These are phyloP conservation scores for Diplodia mutila DNA, from an alignment of 2,329 filamentous ascomycete species.

Conservation along the genomic window DNA sequence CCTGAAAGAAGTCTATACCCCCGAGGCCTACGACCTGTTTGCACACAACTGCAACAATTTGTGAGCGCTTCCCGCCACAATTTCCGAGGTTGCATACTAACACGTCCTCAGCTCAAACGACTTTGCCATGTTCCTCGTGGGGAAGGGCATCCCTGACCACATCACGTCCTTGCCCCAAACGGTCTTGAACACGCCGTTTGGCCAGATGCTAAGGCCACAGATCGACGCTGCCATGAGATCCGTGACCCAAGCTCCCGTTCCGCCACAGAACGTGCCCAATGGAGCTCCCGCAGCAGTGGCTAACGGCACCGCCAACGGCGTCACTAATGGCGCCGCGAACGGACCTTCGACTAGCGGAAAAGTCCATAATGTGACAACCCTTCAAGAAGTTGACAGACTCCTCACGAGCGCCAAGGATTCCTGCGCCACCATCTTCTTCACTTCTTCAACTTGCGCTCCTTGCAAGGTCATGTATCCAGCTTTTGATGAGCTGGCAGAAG, in stretches of 20 bases:
- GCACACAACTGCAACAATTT: slow-evolving; percentile 98
- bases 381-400: slow-evolving; percentile 63
- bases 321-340: not conserved
- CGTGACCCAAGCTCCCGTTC: slow-evolving; percentile 62
- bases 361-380: slow-evolving; percentile 65
- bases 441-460: slow-evolving; percentile 81
- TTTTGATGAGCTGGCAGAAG: slow-evolving; percentile 78
- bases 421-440: slow-evolving; percentile 88
- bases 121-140: slow-evolving; percentile 84
- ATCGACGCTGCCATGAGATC: slow-evolving; percentile 67
- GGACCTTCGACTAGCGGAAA: slow-evolving; percentile 31
- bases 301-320: slow-evolving; percentile 31
- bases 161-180: slow-evolving; percentile 84
- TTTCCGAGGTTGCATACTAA: not conserved
- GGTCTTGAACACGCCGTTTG: slow-evolving; percentile 84
- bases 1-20: slow-evolving; percentile 77
- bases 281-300: slow-evolving; percentile 26
- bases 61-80: slow-evolving; percentile 5
- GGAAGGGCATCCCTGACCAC: slow-evolving; percentile 83
- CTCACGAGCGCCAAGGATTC: slow-evolving; percentile 64
- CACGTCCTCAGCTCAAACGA: slow-evolving; percentile 67
- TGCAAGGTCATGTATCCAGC: slow-evolving; percentile 82
- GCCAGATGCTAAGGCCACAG: slow-evolving; percentile 82
- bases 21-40: slow-evolving; percentile 87
- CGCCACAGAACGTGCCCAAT: slow-evolving; percentile 35